A percentile compares a stretch with the other conserved stretches of the same genome.
phyloP scores from a whole-genome alignment of 305 asterid genomes.

The Solanum hybrid region DNA sequence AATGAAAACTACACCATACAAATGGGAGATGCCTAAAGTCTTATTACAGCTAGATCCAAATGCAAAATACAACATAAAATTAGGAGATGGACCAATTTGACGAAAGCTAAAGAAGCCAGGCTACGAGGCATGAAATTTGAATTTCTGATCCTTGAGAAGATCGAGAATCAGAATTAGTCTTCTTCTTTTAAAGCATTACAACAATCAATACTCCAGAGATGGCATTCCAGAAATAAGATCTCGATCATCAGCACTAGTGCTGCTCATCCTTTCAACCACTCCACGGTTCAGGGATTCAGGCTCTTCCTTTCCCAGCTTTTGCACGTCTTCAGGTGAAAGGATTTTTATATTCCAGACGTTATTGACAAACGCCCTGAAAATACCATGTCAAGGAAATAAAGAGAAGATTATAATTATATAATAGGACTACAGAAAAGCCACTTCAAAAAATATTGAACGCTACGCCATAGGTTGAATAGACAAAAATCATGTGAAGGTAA shows the following conservation, averaged over 20 bases:
- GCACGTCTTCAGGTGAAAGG: conserved; percentile 81
- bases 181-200: not conserved
- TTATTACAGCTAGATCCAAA: not conserved
- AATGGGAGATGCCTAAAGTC: not conserved
- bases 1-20: not conserved
- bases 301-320: conserved; percentile 67
- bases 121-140: not conserved
- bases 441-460: not conserved
- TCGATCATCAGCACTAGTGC: conserved; percentile 19
- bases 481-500: not conserved
- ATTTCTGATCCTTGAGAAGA: not conserved
- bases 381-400: not conserved
- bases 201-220: conserved; percentile 37
- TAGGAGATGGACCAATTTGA: not conserved
- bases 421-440: not conserved
- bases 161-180: not conserved
- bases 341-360: conserved; percentile 95
- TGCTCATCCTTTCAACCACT: conserved; percentile 35
- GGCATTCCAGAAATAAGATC: conserved; percentile 37
- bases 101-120: not conserved
- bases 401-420: not conserved
- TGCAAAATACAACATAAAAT: not conserved
- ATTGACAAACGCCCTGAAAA: conserved; percentile 72
- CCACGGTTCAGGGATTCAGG: conserved; percentile 36
- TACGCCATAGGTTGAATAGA: not conserved